Conservation (phyloP, 768 basidiomycete genomes). For the Exsudoporus frostii region DNA sequence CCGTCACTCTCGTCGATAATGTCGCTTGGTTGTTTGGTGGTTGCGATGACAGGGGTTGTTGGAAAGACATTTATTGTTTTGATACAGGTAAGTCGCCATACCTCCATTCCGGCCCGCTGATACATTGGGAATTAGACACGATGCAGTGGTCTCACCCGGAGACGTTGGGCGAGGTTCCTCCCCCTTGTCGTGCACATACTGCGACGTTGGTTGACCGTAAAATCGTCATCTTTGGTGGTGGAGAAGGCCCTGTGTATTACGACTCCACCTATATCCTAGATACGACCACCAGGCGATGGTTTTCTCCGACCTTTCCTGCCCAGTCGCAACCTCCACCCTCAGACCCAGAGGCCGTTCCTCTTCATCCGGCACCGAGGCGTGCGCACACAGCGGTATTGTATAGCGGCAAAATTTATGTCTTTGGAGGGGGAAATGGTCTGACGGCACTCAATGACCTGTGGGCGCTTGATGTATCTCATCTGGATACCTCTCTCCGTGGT, state of each 20-base stretch:
- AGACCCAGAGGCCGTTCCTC: slow-evolving; percentile 10
- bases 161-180: slow-evolving; percentile 72
- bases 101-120: background rate
- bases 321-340: slow-evolving; percentile 2
- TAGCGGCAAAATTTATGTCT: slow-evolving; percentile 71
- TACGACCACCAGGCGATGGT: slow-evolving; percentile 69
- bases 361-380: slow-evolving; percentile 64
- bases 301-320: slow-evolving; percentile 38
- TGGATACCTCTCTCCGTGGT: slow-evolving; percentile 27
- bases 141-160: slow-evolving; percentile 87
- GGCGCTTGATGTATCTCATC: slow-evolving; percentile 67
- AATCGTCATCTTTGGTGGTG: slow-evolving; percentile 84
- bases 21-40: slow-evolving; percentile 88
- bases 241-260: slow-evolving; percentile 78
- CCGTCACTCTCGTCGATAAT: slow-evolving; percentile 77
- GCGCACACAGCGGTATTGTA: slow-evolving; percentile 86
- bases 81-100: slow-evolving; percentile 59
- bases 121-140: slow-evolving; percentile 51
- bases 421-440: slow-evolving; percentile 92
- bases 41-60: slow-evolving; percentile 75
- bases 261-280: slow-evolving; percentile 82
- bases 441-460: slow-evolving; percentile 89
- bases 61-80: slow-evolving; percentile 77
- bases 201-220: slow-evolving; percentile 79
- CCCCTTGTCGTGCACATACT: slow-evolving; percentile 84